Percentiles rank a stretch among this genome's conserved stretches.
phyloP scores from a whole-genome alignment of 2,329 filamentous ascomycete genomes.

The Diaporthe australafricana region DNA sequence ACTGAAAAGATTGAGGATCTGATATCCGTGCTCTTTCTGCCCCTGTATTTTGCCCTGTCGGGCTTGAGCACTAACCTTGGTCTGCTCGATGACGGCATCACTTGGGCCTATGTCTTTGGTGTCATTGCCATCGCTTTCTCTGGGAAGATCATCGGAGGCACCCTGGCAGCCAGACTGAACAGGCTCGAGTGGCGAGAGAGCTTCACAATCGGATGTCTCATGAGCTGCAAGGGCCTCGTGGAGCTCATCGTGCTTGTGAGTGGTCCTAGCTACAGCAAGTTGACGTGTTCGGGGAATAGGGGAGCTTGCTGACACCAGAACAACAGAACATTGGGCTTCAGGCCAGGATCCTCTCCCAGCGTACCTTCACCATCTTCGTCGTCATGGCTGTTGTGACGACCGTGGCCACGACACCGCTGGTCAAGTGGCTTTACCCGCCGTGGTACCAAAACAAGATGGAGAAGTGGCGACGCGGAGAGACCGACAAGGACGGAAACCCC shows the following conservation, averaged over 20 bases:
- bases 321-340: constrained; percentile 78
- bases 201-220: constrained; percentile 86
- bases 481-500: constrained; percentile 78
- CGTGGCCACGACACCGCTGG: constrained; percentile 83
- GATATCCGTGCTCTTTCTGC: constrained; percentile 84
- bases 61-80: constrained; percentile 90
- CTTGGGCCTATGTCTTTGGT: constrained; percentile 91
- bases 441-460: constrained; percentile 66
- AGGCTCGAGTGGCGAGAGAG: constrained; percentile 92
- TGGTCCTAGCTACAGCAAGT: constrained; percentile 44
- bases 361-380: constrained; percentile 93
- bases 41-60: constrained; percentile 93
- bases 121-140: constrained; percentile 85
- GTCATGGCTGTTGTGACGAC: constrained; percentile 90
- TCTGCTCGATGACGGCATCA: constrained; percentile 81
- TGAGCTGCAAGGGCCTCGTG: constrained; percentile 97
- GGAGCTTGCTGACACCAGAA: constrained; percentile 28
- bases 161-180: constrained; percentile 79
- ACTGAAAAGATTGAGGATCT: constrained; percentile 96
- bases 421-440: constrained; percentile 78
- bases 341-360: constrained; percentile 81
- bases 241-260: constrained; percentile 92
- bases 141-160: constrained; percentile 86
- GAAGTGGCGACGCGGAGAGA: constrained; percentile 80
- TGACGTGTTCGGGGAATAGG: neutral